Conservation (phyloP, 805 yeast species). For the Metschnikowia dekortorum region DNA sequence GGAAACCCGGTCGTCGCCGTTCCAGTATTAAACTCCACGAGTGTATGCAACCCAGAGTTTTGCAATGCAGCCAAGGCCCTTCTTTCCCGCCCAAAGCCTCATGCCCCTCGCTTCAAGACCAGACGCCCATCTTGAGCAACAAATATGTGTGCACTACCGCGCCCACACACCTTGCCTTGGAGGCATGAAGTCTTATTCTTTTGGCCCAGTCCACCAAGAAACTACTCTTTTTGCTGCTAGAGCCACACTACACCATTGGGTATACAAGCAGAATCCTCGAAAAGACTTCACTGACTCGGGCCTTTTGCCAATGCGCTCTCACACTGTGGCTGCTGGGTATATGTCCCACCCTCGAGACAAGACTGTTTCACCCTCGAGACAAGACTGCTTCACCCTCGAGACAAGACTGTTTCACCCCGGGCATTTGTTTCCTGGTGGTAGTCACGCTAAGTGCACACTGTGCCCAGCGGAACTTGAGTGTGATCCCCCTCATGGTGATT, state of each 20-base stretch:
- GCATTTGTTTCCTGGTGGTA: no score
- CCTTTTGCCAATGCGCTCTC: no score
- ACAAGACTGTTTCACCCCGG: no score
- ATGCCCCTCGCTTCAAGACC: not conserved
- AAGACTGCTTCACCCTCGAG: no score
- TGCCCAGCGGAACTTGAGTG: no score
- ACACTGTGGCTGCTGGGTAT: no score
- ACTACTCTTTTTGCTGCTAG: not conserved
- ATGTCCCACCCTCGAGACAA: no score
- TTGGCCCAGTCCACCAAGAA: not conserved
- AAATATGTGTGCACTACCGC: not conserved
- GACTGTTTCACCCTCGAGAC: no score
- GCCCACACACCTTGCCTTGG: not conserved
- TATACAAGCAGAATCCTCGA: not conserved
- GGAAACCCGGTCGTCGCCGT: no score
- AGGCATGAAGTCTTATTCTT: not conserved
- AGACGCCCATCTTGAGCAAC: constrained; percentile 4
- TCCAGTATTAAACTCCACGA: no score
- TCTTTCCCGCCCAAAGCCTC: not conserved
- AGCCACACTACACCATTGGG: not conserved
- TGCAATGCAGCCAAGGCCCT: not conserved
- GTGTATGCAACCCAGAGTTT: not conserved
- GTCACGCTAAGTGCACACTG: no score
- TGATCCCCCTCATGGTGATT: no score
- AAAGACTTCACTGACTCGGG: not conserved